phyloP scores from a whole-genome alignment of 352 stramenopile genomes.

The Phytophthora pini region DNA sequence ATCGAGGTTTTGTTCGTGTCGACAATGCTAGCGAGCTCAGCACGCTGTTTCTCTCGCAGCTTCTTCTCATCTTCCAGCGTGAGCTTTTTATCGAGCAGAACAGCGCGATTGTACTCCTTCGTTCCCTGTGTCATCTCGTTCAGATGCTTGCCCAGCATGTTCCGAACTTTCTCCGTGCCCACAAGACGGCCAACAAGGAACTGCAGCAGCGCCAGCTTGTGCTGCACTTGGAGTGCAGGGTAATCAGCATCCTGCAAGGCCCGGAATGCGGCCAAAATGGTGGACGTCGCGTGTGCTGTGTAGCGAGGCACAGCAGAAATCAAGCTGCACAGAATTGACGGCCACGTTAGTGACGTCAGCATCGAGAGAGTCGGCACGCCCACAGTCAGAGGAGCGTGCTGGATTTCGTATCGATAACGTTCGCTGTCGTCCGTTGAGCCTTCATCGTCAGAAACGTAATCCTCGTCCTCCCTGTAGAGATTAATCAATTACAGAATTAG shows the following conservation, averaged over 20 bases:
- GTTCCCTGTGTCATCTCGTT: slow-evolving; percentile 59
- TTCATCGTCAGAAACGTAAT: slow-evolving; percentile 88
- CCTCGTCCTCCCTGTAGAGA: slow-evolving; percentile 71
- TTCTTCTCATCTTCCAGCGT: slow-evolving; percentile 85
- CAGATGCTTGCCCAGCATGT: slow-evolving; percentile 64
- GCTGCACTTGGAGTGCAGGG: slow-evolving; percentile 46
- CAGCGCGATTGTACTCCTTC: slow-evolving; percentile 78
- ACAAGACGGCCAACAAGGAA: slow-evolving; percentile 73
- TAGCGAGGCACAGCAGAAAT: slow-evolving; percentile 78
- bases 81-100: slow-evolving; percentile 70
- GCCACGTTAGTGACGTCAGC: slow-evolving; percentile 86
- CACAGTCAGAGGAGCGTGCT: slow-evolving; percentile 80
- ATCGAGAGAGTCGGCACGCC: slow-evolving; percentile 80
- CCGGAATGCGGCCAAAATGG: slow-evolving; percentile 55
- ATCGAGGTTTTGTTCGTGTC: slow-evolving; percentile 67
- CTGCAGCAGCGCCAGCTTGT: slow-evolving; percentile 78
- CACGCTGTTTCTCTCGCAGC: slow-evolving; percentile 73
- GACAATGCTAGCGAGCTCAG: slow-evolving; percentile 58
- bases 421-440: slow-evolving; percentile 80
- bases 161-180: slow-evolving; percentile 70
- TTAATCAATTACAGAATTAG: background rate
- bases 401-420: slow-evolving; percentile 82
- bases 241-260: slow-evolving; percentile 63
- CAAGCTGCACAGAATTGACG: slow-evolving; percentile 70
- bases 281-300: slow-evolving; percentile 44